phyloP scores from a whole-genome alignment of 169 alveolate species.

The Plasmodium fragile region DNA sequence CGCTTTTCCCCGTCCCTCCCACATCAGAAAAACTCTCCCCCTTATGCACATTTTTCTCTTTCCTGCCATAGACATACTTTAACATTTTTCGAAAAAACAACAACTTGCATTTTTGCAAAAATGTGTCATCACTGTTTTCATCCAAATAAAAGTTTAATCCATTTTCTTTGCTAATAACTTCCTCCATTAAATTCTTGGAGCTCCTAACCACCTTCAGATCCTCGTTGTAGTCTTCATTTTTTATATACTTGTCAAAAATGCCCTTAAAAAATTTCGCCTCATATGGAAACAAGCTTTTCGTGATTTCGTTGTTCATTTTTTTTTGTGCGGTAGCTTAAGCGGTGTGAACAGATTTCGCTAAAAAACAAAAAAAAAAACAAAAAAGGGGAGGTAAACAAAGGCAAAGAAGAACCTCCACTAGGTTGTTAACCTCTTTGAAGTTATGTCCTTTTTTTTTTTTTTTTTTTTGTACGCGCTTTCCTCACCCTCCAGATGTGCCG shows the following conservation, averaged over 20 bases:
- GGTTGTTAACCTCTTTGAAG: background rate
- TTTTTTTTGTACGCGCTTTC: background rate
- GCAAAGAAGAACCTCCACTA: background rate
- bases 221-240: constrained; percentile 60
- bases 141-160: constrained; percentile 64
- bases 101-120: constrained; percentile 36
- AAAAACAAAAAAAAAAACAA: no score
- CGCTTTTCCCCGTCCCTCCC: background rate
- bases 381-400: background rate
- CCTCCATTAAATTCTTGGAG: constrained; percentile 38
- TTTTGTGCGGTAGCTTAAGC: background rate
- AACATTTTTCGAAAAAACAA: constrained; percentile 40
- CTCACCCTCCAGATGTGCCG: background rate
- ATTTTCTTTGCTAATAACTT: constrained; percentile 60
- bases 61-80: constrained; percentile 6
- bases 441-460: background rate
- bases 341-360: background rate
- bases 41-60: background rate
- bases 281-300: constrained; percentile 59
- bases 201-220: constrained; percentile 24
- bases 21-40: background rate
- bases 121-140: constrained; percentile 18
- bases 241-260: constrained; percentile 48
- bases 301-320: constrained; percentile 56
- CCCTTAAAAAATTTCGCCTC: constrained; percentile 50